Evolutionary conservation across 2,329 filamentous ascomycete genomes (phyloP), one percentile per base, ranked within the genome.

Genomic region (Mariannaea sp.): DNA sequence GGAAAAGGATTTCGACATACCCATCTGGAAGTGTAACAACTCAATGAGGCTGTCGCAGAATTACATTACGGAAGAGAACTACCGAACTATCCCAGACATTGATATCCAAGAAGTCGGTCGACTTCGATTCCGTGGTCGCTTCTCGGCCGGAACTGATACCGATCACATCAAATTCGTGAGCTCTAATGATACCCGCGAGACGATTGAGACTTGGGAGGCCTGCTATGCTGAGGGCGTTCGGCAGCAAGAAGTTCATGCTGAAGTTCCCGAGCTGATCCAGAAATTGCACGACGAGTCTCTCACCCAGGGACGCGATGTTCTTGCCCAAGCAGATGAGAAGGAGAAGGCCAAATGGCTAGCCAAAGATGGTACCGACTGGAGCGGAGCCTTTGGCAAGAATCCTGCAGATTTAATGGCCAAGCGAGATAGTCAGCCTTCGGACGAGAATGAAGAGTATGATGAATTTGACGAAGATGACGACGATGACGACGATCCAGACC

Each of bases 151-250:
- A 12, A 96, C 90, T 42, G 92, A 97, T 69, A 85, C 90, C 48
- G 88, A 90, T 14, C 94, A 97, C 68, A 82, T 90, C 60, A 80
- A 79, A 1, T 97, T 96, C 63, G 86, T 96, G 17, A 83, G 85
- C 41, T 90, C 95, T 71, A 96, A 96, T 65, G 86, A 96, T 68
- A 87, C 88, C 1, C 87, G 93, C 26, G 94, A 97, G 76, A 97
- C 92, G 0, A 96, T 90, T 59, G 93, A 97, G 74, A 89, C 88
- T 0, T 97, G 92, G 91, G 92, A 97, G 71, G 90, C 92, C 1
- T 97, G 93, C 70, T 84, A 88, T 33, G 85, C 91, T 0, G 92
- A 97, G 71, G 93, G 93, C 10, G 90, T 96, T 0, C 85, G 94
- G 2, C 74, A 79, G 12, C 82, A 86, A 49, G 81, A 84, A 22